phyloP scores from a whole-genome alignment of 2,329 filamentous ascomycete species.

The Bipolaris sorokiniana region DNA sequence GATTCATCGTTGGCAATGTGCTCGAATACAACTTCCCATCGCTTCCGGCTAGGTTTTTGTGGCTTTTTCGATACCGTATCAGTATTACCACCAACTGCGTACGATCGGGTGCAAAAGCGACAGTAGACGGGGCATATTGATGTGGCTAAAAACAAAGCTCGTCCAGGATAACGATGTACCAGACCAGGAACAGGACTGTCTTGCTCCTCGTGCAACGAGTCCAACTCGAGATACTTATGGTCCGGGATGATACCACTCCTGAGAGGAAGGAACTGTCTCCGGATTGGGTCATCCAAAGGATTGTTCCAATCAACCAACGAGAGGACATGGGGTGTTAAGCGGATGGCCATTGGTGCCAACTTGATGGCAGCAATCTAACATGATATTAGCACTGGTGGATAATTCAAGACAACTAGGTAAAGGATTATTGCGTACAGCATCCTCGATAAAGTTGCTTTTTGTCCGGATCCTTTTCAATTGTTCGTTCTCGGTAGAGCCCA shows the following conservation, averaged over 20 bases:
- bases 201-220: slow-evolving; percentile 64
- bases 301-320: slow-evolving; percentile 65
- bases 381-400: not conserved
- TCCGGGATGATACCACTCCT: slow-evolving; percentile 60
- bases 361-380: slow-evolving; percentile 55
- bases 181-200: slow-evolving; percentile 64
- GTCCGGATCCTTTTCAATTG: slow-evolving; percentile 51
- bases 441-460: slow-evolving; percentile 60
- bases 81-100: slow-evolving; percentile 63
- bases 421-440: slow-evolving; percentile 49
- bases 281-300: slow-evolving; percentile 64
- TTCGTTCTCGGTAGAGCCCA: slow-evolving; percentile 50
- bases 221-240: slow-evolving; percentile 61
- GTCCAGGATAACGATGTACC: slow-evolving; percentile 69
- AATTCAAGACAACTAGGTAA: not conserved
- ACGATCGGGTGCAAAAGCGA: slow-evolving; percentile 66
- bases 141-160: slow-evolving; percentile 65
- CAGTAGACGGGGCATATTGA: slow-evolving; percentile 69
- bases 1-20: slow-evolving; percentile 60
- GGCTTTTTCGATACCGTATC: slow-evolving; percentile 53
- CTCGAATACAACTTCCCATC: slow-evolving; percentile 64
- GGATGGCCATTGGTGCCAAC: slow-evolving; percentile 64
- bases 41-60: slow-evolving; percentile 50
- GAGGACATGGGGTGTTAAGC: slow-evolving; percentile 66
- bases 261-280: slow-evolving; percentile 66